A percentile compares a stretch with the other conserved stretches of the same genome.
phyloP scores from a whole-genome alignment of 805 yeast genomes.

The Maudiozyma serrabonitensis region DNA sequence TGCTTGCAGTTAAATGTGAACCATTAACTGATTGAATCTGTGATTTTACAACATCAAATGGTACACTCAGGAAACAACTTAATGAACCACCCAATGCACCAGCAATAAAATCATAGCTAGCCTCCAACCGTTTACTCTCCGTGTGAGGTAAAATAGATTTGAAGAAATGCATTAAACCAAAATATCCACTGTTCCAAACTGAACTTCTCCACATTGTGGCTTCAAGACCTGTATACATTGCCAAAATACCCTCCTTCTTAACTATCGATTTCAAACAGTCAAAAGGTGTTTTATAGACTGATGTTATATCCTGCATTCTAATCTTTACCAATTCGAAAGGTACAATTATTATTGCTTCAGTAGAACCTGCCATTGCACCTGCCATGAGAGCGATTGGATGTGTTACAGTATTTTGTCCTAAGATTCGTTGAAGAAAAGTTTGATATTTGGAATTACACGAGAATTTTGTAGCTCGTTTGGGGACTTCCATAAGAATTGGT shows the following conservation, averaged over 20 bases:
- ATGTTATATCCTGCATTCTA: constrained; percentile 77
- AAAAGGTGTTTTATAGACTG: constrained; percentile 71
- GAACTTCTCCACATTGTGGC: constrained; percentile 95
- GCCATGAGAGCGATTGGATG: constrained; percentile 80
- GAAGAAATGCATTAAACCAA: constrained; percentile 84
- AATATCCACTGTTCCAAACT: constrained; percentile 94
- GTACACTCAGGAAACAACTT: constrained; percentile 88
- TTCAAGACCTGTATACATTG: constrained; percentile 88
- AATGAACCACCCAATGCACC: constrained; percentile 94
- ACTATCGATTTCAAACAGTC: constrained; percentile 71
- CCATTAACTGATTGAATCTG: constrained; percentile 62
- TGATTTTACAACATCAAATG: constrained; percentile 93
- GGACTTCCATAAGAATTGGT: constrained; percentile 96
- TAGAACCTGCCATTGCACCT: constrained; percentile 96
- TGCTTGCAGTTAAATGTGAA: background rate
- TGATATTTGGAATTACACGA: constrained; percentile 98
- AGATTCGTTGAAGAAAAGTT: constrained; percentile 59
- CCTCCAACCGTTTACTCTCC: constrained; percentile 40
- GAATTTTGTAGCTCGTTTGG: constrained; percentile 95
- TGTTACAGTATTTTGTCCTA: constrained; percentile 58
- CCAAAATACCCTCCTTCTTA: constrained; percentile 62
- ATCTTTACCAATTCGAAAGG: constrained; percentile 94
- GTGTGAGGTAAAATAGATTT: constrained; percentile 36
- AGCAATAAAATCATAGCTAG: constrained; percentile 67
- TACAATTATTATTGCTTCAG: constrained; percentile 90